phyloP scores from a whole-genome alignment of 2,329 filamentous ascomycete species.

The Aureobasidium lini region DNA sequence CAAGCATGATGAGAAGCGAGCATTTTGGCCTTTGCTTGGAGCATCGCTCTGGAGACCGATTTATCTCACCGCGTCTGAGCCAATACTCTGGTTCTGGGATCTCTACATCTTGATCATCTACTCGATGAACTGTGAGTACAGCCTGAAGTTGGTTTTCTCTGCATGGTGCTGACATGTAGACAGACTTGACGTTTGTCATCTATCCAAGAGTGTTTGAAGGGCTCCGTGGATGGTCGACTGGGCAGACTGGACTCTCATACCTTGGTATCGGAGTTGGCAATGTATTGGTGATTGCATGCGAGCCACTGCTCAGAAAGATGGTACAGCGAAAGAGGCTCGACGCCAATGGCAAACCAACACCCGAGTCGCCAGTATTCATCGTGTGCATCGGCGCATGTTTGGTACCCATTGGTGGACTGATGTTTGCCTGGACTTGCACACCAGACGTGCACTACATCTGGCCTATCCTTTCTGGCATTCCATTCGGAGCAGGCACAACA shows the following conservation, averaged over 20 bases:
- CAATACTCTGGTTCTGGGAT: constrained; percentile 41
- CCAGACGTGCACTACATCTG: constrained; percentile 5
- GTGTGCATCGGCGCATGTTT: constrained; percentile 47
- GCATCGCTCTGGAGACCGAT: constrained; percentile 36
- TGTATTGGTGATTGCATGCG: constrained; percentile 33
- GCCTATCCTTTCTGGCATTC: constrained; percentile 22
- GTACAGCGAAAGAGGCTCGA: constrained; percentile 35
- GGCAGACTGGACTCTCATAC: constrained; percentile 42
- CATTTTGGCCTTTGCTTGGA: constrained; percentile 29
- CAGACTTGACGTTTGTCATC: constrained; percentile 33
- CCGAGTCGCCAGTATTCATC: constrained; percentile 31
- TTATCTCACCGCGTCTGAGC: constrained; percentile 36
- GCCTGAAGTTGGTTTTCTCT: neutral
- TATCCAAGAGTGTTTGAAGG: constrained; percentile 46
- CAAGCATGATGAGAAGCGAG: constrained; percentile 61
- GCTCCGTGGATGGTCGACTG: constrained; percentile 40
- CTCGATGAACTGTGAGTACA: constrained; percentile 37
- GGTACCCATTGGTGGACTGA: constrained; percentile 43
- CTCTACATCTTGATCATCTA: constrained; percentile 44
- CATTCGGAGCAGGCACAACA: constrained; percentile 8
- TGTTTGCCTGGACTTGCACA: constrained; percentile 31
- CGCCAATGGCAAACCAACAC: constrained; percentile 35
- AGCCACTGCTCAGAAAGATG: neutral
- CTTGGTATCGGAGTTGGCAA: constrained; percentile 40
- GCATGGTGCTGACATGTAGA: neutral